phyloP scores from a whole-genome alignment of 768 basidiomycete species.

The Tylopilus plumbeoviolaceoides region DNA sequence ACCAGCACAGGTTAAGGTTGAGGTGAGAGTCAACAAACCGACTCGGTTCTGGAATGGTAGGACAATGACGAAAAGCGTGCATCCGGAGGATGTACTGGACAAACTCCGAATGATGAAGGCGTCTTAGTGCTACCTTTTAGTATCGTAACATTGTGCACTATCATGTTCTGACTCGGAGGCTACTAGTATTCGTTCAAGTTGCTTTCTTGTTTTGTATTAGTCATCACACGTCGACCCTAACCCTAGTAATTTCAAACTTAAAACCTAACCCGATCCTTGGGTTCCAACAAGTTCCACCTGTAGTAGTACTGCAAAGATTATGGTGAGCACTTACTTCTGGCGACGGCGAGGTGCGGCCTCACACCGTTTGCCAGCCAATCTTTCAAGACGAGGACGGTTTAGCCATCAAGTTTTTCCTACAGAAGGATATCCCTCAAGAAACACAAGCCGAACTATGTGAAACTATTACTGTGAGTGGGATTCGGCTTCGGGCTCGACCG shows the following conservation, averaged over 20 bases:
- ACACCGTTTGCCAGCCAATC: slow-evolving; percentile 45
- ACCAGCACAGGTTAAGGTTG: slow-evolving; percentile 26
- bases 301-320: background rate
- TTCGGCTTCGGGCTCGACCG: background rate
- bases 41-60: slow-evolving; percentile 39
- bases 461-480: slow-evolving; percentile 55
- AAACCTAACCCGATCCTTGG: slow-evolving; percentile 34
- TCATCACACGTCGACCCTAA: slow-evolving; percentile 19
- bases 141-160: background rate
- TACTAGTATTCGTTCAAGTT: background rate
- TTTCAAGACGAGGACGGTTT: slow-evolving; percentile 67
- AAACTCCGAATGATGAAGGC: slow-evolving; percentile 42
- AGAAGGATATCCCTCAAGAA: slow-evolving; percentile 69
- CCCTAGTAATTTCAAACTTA: slow-evolving; percentile 14
- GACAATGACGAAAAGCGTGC: slow-evolving; percentile 29
- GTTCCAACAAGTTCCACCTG: slow-evolving; percentile 13
- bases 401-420: slow-evolving; percentile 80
- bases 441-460: slow-evolving; percentile 70
- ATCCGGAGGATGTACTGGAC: slow-evolving; percentile 41
- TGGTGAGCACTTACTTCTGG: slow-evolving; percentile 17
- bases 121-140: background rate
- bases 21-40: slow-evolving; percentile 37
- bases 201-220: background rate
- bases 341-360: background rate
- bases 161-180: background rate